A percentile compares a stretch with the other conserved stretches of the same genome.
Evolutionary conservation across 106 monocot genomes (phyloP).

Genomic region (Dendrobium officinale): DNA sequence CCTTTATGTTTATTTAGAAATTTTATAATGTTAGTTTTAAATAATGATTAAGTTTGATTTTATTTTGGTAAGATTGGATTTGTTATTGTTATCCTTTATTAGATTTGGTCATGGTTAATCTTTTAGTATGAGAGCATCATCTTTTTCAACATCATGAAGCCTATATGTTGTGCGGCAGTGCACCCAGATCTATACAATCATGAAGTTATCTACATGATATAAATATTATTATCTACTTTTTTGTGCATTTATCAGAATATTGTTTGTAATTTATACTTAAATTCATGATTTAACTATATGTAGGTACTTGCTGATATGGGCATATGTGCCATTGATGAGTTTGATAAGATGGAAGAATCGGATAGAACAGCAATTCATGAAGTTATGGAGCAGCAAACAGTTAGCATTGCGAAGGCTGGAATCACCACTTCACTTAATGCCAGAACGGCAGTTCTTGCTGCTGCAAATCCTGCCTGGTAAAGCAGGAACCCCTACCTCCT

Average conservation of each 20-base stretch:
- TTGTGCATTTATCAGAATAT: not conserved
- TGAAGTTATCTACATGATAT: not conserved
- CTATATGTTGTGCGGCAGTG: not conserved
- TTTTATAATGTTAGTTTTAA: too few species aligned
- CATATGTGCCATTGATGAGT: conserved; percentile 99
- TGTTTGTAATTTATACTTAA: too few species aligned
- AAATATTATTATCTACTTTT: not conserved
- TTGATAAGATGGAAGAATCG: conserved; percentile 99
- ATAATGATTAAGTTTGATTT: too few species aligned
- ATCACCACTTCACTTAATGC: conserved; percentile 97
- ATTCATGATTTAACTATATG: not conserved
- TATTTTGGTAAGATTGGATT: too few species aligned
- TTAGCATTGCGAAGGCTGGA: conserved; percentile 98
- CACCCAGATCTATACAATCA: not conserved
- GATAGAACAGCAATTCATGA: conserved; percentile 95
- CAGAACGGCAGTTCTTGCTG: conserved; percentile 93
- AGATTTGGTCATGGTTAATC: too few species aligned
- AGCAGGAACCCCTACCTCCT: not conserved
- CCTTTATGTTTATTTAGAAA: not conserved
- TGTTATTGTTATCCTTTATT: too few species aligned
- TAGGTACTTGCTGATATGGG: conserved; percentile 97
- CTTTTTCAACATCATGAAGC: not conserved
- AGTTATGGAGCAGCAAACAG: conserved; percentile 99
- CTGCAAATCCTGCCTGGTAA: conserved; percentile 99
- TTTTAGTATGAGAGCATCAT: not conserved